phyloP scores from a whole-genome alignment of 2,329 filamentous ascomycete genomes.

The Ceratocystis cubensis region DNA sequence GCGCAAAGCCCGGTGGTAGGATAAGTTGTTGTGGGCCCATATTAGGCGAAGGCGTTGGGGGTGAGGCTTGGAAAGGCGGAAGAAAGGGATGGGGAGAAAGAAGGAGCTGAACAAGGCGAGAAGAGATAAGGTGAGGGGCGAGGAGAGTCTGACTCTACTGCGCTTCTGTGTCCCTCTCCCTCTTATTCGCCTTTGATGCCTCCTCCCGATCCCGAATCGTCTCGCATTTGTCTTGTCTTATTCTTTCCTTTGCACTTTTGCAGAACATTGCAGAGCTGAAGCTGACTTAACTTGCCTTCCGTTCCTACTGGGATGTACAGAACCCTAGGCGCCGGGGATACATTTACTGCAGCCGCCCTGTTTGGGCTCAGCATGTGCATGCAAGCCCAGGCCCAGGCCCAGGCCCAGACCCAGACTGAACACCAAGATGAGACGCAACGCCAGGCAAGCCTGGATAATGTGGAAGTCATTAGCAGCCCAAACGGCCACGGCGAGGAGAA shows the following conservation, averaged over 20 bases:
- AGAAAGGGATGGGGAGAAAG: too few relatives aligned
- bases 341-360: slow-evolving; percentile 60
- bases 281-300: slow-evolving; percentile 4
- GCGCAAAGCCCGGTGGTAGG: not conserved
- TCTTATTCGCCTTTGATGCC: not conserved
- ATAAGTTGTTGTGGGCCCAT: not conserved
- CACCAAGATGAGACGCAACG: too few relatives aligned
- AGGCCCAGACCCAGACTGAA: not conserved
- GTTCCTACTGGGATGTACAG: slow-evolving; percentile 31
- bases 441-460: not conserved
- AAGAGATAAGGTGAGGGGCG: not conserved
- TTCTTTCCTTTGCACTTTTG: not conserved
- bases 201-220: not conserved
- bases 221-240: not conserved
- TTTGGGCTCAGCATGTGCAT: slow-evolving; percentile 38
- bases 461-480: not conserved
- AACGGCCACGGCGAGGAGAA: not conserved
- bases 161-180: not conserved
- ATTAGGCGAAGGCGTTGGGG: not conserved
- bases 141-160: not conserved
- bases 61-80: too few relatives aligned
- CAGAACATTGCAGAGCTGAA: not conserved
- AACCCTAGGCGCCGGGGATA: slow-evolving; percentile 61
- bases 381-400: slow-evolving; percentile 30
- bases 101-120: too few relatives aligned